Evolutionary conservation across 768 basidiomycete species (phyloP).

Genomic region (Tephrocybe sp.): DNA sequence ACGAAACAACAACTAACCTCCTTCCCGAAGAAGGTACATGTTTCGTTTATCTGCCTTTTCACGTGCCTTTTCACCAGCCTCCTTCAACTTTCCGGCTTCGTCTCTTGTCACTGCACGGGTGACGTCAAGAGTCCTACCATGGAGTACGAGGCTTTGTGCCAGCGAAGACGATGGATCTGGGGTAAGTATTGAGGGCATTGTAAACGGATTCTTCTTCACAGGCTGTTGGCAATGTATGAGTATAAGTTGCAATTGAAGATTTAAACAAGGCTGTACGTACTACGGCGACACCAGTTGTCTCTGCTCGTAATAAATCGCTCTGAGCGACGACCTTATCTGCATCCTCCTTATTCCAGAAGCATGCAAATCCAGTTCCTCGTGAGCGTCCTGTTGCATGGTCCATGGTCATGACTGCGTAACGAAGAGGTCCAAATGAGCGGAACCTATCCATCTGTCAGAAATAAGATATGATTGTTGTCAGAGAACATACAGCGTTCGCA

Average conservation of each 20-base stretch:
- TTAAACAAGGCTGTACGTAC: constrained; percentile 18
- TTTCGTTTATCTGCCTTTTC: constrained; percentile 95
- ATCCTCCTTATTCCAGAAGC: constrained; percentile 93
- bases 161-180: constrained; percentile 88
- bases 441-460: constrained; percentile 51
- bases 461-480: not conserved
- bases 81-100: constrained; percentile 82
- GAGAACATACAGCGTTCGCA: constrained; percentile 70
- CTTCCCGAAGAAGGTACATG: constrained; percentile 93
- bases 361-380: constrained; percentile 93
- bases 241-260: not conserved
- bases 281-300: constrained; percentile 50
- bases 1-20: constrained; percentile 54
- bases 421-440: constrained; percentile 86
- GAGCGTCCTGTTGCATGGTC: constrained; percentile 83
- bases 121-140: constrained; percentile 91
- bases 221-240: constrained; percentile 28
- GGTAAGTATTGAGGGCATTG: constrained; percentile 84
- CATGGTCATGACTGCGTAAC: constrained; percentile 89
- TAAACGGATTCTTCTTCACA: constrained; percentile 80
- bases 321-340: constrained; percentile 84
- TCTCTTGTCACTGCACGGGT: constrained; percentile 88
- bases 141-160: constrained; percentile 80
- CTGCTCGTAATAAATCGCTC: constrained; percentile 65
- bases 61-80: constrained; percentile 79